phyloP scores from a whole-genome alignment of 2,329 filamentous ascomycete genomes.

The Colletotrichum sp. region DNA sequence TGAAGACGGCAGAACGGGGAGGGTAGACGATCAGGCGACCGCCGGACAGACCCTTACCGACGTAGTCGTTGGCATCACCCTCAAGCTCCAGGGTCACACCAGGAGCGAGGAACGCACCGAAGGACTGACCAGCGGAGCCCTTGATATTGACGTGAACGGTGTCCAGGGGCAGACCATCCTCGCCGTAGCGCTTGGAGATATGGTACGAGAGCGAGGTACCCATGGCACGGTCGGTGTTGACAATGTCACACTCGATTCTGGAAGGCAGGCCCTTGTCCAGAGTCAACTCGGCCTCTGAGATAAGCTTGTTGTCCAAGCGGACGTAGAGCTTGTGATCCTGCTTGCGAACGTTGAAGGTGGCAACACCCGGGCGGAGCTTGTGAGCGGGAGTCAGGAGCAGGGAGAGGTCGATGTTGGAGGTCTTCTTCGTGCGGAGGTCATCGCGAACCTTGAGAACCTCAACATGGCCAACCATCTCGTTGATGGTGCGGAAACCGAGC shows the following conservation, averaged over 20 bases:
- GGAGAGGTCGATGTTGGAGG: conserved; percentile 89
- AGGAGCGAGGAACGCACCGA: conserved; percentile 91
- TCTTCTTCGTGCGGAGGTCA: conserved; percentile 87
- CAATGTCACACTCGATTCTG: conserved; percentile 92
- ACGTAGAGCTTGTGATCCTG: conserved; percentile 95
- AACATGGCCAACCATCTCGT: conserved; percentile 95
- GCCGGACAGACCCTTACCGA: conserved; percentile 93
- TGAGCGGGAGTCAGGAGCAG: conserved; percentile 95
- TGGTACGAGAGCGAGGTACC: conserved; percentile 96
- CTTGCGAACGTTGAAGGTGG: conserved; percentile 97
- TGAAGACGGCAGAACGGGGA: conserved; percentile 87
- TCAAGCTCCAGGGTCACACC: conserved; percentile 95
- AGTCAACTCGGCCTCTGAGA: conserved; percentile 92
- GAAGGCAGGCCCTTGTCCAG: conserved; percentile 93
- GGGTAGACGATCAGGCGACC: conserved; percentile 94
- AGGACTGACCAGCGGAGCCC: conserved; percentile 95
- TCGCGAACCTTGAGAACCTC: conserved; percentile 87
- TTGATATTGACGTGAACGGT: conserved; percentile 97
- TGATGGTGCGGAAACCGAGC: conserved; percentile 92
- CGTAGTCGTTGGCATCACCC: conserved; percentile 95
- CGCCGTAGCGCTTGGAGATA: conserved; percentile 90
- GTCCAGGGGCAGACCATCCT: conserved; percentile 86
- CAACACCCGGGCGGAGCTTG: conserved; percentile 90
- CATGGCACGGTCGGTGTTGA: conserved; percentile 94
- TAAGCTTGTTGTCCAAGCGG: conserved; percentile 95